Percentiles rank a stretch among this genome's conserved stretches.
Conservation (phyloP, 2,329 filamentous ascomycete species). For the Pseudodiploospora longispora region DNA sequence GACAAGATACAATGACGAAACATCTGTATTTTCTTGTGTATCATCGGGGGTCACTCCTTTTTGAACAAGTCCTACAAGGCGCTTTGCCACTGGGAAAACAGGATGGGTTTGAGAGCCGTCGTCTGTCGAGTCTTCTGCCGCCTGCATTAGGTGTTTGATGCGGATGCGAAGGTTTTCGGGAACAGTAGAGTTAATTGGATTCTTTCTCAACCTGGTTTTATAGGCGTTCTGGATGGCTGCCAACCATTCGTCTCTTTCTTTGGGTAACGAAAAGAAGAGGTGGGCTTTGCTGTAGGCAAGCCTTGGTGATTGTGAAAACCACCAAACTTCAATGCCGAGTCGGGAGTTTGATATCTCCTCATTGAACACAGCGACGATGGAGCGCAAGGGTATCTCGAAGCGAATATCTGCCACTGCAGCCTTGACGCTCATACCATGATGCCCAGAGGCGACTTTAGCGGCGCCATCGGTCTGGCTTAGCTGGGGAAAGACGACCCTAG, state of each 20-base stretch:
- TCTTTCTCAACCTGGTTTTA: slow-evolving; percentile 28
- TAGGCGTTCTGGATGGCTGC: slow-evolving; percentile 36
- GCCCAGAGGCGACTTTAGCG: slow-evolving; percentile 14
- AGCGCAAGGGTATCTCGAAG: slow-evolving; percentile 40
- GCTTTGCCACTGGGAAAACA: slow-evolving; percentile 46
- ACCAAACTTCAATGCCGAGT: slow-evolving; percentile 50
- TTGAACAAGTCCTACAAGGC: slow-evolving; percentile 31
- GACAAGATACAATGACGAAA: slow-evolving; percentile 46
- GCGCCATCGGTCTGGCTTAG: slow-evolving; percentile 23
- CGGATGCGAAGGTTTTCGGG: slow-evolving; percentile 38
- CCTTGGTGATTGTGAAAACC: slow-evolving; percentile 37
- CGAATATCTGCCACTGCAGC: slow-evolving; percentile 28
- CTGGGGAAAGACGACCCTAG: slow-evolving; percentile 38
- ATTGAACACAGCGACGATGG: slow-evolving; percentile 44
- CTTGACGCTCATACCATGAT: slow-evolving; percentile 19
- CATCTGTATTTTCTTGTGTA: slow-evolving; percentile 38
- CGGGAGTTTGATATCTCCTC: slow-evolving; percentile 41
- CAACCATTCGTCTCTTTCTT: slow-evolving; percentile 43
- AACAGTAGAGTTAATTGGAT: slow-evolving; percentile 28
- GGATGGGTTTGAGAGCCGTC: slow-evolving; percentile 19
- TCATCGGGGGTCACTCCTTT: slow-evolving; percentile 35
- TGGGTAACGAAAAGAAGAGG: slow-evolving; percentile 40
- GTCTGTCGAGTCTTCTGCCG: slow-evolving; percentile 28
- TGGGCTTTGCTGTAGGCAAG: slow-evolving; percentile 39
- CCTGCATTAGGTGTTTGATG: slow-evolving; percentile 38